Percentiles rank a stretch among this genome's conserved stretches.
These are phyloP conservation scores for Rehmannia glutinosa DNA, from an alignment of 257 asterid genomes.

Conservation along the genomic window DNA sequence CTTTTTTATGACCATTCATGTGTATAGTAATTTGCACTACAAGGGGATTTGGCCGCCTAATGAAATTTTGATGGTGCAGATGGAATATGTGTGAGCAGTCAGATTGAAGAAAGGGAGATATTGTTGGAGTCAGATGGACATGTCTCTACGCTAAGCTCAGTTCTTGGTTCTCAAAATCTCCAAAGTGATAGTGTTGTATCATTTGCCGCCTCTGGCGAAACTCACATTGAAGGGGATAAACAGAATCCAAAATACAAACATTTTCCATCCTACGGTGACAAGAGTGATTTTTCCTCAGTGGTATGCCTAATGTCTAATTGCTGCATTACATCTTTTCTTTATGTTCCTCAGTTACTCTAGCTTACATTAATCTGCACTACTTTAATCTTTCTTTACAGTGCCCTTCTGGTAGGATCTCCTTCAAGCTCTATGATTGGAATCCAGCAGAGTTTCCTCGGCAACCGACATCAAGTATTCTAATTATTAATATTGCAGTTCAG, in stretches of 20 bases:
- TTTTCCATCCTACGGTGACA: constrained; percentile 58
- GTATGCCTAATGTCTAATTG: constrained; percentile 31
- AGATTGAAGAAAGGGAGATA: constrained; percentile 45
- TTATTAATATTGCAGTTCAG: constrained; percentile 68
- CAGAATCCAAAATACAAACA: constrained; percentile 35
- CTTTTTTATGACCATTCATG: background rate
- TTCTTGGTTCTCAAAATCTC: constrained; percentile 41
- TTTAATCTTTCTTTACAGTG: constrained; percentile 45
- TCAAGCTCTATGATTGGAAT: constrained; percentile 95
- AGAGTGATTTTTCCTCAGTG: constrained; percentile 63
- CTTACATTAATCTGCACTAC: constrained; percentile 14
- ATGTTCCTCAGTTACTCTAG: constrained; percentile 4
- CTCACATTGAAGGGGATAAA: constrained; percentile 38
- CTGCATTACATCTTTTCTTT: constrained; percentile 11
- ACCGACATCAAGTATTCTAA: constrained; percentile 87
- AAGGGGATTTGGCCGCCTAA: constrained; percentile 17
- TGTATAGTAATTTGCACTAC: background rate
- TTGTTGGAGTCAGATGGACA: constrained; percentile 55
- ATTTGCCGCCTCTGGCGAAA: constrained; percentile 40
- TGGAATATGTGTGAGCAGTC: constrained; percentile 34
- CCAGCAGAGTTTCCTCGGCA: constrained; percentile 96
- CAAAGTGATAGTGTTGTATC: constrained; percentile 46
- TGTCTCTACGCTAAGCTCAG: constrained; percentile 33
- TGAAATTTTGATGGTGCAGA: constrained; percentile 37
- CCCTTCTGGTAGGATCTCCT: constrained; percentile 87